Conservation (phyloP, 352 stramenopile species). For the Stramenopiles sp. region DNA sequence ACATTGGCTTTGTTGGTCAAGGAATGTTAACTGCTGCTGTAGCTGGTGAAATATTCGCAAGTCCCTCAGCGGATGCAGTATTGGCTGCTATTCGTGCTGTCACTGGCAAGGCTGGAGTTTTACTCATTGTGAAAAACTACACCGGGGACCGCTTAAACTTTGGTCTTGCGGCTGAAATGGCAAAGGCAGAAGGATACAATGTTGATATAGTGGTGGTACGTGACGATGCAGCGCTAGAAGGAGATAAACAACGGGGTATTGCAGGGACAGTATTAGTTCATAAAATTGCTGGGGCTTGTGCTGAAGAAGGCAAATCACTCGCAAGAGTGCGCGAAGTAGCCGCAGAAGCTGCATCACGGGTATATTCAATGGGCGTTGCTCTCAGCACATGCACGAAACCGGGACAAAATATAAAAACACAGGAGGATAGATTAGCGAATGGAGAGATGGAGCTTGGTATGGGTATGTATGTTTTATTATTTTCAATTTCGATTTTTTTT, state of each 20-base stretch:
- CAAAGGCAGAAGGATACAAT: conserved; percentile 45
- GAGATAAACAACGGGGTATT: conserved; percentile 63
- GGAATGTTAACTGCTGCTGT: conserved; percentile 82
- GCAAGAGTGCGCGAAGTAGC: conserved; percentile 26
- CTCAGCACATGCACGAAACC: conserved; percentile 69
- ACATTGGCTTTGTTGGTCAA: conserved; percentile 71
- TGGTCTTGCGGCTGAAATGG: conserved; percentile 70
- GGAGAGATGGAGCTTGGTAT: conserved; percentile 5
- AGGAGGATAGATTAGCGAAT: conserved; percentile 21
- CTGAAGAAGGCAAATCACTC: conserved; percentile 26
- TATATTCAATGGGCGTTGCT: conserved; percentile 69
- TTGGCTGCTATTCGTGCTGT: conserved; percentile 62
- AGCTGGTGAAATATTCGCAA: conserved; percentile 73
- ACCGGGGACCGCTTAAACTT: conserved; percentile 94
- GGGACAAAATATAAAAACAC: conserved; percentile 28
- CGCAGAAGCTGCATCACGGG: conserved; percentile 22
- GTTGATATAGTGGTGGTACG: conserved; percentile 74
- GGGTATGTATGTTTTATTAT: background rate
- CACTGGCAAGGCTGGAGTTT: conserved; percentile 28
- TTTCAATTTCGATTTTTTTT: too few relatives aligned
- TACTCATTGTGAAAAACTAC: conserved; percentile 97
- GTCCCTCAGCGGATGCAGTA: conserved; percentile 54
- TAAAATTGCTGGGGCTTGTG: conserved; percentile 50
- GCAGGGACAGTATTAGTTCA: conserved; percentile 80
- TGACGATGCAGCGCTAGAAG: conserved; percentile 46